phyloP scores from a whole-genome alignment of 2,329 filamentous ascomycete species.

The Alternaria viburni region DNA sequence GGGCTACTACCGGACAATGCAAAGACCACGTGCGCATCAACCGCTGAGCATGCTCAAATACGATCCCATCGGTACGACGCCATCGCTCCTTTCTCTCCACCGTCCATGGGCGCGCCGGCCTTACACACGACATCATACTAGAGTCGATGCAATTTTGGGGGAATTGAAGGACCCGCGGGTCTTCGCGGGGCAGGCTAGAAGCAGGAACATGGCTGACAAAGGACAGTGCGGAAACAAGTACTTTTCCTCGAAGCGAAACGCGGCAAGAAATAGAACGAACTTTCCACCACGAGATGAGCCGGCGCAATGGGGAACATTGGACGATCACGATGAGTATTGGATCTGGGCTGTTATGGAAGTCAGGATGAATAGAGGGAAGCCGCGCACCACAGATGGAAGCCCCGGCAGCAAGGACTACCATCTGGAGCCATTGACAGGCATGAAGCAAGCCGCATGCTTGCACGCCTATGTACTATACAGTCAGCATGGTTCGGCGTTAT shows the following conservation, averaged over 20 bases:
- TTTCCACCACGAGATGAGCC: neutral
- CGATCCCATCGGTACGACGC: constrained; percentile 82
- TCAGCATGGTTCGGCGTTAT: constrained; percentile 37
- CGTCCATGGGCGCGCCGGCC: too few relatives aligned
- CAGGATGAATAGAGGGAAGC: neutral
- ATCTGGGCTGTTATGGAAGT: neutral
- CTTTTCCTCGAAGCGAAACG: constrained; percentile 94
- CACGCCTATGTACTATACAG: constrained; percentile 35
- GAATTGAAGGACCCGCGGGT: neutral
- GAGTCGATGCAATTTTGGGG: too few relatives aligned
- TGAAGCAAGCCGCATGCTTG: constrained; percentile 11
- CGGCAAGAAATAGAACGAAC: constrained; percentile 59
- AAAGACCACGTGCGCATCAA: constrained; percentile 77
- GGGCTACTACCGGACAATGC: constrained; percentile 92
- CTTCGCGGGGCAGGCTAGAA: neutral
- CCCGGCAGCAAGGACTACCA: neutral
- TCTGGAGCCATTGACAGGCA: neutral
- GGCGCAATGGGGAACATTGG: neutral
- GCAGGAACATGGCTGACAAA: constrained; percentile 21
- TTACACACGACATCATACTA: neutral
- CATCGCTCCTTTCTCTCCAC: neutral
- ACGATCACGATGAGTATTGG: neutral
- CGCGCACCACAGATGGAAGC: neutral
- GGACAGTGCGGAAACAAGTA: constrained; percentile 86
- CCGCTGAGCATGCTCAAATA: constrained; percentile 99